Base-by-base conservation (phyloP, 2,329 filamentous ascomycete species). In the Alternaria alternata region DNA sequence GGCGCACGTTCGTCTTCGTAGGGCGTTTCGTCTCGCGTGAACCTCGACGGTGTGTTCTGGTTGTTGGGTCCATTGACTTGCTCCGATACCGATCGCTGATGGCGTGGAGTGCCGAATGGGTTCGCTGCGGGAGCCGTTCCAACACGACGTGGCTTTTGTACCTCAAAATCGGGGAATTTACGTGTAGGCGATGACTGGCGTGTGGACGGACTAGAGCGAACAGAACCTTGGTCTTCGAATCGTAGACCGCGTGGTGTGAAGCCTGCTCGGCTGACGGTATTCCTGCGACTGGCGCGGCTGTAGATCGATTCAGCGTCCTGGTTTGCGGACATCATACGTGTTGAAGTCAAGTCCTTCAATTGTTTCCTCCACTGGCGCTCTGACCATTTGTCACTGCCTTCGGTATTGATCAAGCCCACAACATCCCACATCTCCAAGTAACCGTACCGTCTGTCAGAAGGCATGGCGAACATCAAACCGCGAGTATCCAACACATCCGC, bases 381-480 rank as follows among this genome's bases (percentile, higher is more conserved):
- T 44, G 84, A 89, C 93, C 94, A 97, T 24, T 80, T 83, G 20
- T 86, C 81, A 76, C 91, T 96, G 20, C 91, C 92, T 3, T 93
- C 86, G 3, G 90, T 89, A 64, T 91, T 85, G 62, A 99, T 93
- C 42, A 98, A 81, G 54, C 86, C 86, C 4, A 90, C 89, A 16
- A 98, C 92, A 74, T 99, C 95, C 57, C 94, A 80, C 36, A 93
- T 88, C 72, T 98, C 95, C 26, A 99, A 81, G 72, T 98, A 98
- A 0, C 94, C 94, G 72, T 96, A 96, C 65, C 91, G 87, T 54
- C 89, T 88, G 69, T 95, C 89, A 69, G 91, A 92, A 0, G 95
- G 94, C 89, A 99, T 96, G 6, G 94, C 95, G 78, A 98, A 99
- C 95, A 99, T 99, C 66, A 99, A 84, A 57, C 95, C 96, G 46